A percentile compares a stretch with the other conserved stretches of the same genome.
Conservation (phyloP, 192 early-diverging fungal species). For the Fimicolochytrium jonesii region DNA sequence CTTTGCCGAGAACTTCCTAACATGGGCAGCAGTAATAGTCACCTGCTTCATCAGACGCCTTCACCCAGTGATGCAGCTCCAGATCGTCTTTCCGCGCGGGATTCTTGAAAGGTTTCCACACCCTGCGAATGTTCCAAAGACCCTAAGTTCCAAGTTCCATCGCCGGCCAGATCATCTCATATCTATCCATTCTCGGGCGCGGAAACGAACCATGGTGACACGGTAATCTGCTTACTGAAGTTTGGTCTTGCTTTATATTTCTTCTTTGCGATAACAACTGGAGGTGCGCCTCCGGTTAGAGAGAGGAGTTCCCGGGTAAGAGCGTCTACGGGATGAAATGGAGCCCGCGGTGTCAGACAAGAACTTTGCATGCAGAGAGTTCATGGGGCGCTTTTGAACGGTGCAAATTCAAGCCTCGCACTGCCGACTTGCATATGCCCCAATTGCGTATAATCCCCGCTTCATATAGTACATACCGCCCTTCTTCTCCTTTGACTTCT, state of each 20-base stretch:
- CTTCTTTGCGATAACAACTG: constrained; percentile 55
- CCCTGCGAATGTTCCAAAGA: constrained; percentile 42
- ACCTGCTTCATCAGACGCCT: constrained; percentile 58
- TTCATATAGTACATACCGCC: no score
- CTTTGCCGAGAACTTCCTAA: not conserved
- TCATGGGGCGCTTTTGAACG: no score
- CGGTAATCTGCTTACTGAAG: constrained; percentile 57
- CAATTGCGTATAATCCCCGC: no score
- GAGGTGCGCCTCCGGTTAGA: constrained; percentile 66
- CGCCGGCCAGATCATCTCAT: not conserved
- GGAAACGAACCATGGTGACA: constrained; percentile 48
- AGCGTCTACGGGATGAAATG: constrained; percentile 10
- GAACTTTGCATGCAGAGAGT: no score
- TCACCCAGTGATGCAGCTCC: constrained; percentile 73
- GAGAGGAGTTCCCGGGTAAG: constrained; percentile 60
- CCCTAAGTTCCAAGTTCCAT: not conserved
- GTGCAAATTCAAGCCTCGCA: no score
- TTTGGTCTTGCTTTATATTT: constrained; percentile 70
- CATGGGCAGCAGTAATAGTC: no score
- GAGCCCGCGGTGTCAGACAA: no score
- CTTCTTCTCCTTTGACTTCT: no score
- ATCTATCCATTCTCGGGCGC: not conserved
- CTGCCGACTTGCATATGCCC: no score
- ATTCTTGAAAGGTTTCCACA: constrained; percentile 65
- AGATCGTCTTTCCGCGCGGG: constrained; percentile 74